Base-by-base conservation (phyloP, 2,329 filamentous ascomycete genomes). In the Xylaria digitata region DNA sequence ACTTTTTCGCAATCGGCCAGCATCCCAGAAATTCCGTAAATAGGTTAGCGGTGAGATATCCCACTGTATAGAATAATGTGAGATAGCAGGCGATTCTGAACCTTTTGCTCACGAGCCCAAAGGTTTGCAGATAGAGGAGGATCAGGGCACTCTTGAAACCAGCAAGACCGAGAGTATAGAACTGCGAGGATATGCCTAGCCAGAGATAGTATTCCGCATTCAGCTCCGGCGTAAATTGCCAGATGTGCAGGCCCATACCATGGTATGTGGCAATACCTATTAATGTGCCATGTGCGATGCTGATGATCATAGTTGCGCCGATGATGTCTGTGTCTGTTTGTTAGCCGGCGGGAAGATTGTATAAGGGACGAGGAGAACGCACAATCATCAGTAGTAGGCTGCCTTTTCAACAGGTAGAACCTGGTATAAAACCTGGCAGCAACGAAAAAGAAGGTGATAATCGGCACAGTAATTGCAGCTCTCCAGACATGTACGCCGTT, bases 1-100 rank as follows among this genome's bases (percentile, higher is more conserved):
- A 76, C 62, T 72, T 75, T 67, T 75, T 76, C 43, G 61, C 67
- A 40, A 76, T 73, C 8, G 75, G 75, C 56, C 69, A 61, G 67
- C 75, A 76, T 30, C 74, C 75, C 30, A 76, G 69, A 48, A 76
- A 76, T 56, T 76, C 71, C 21, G 67, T 69, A 19, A 76, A 89
- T 2, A 84, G 91, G 74, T 78, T 87, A 62, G 86, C 90, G 46
- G 83, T 92, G 15, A 90, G 86, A 0, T 79, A 87, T 63, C 85
- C 89, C 30, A 87, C 86, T 72, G 78, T 82, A 15, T 75, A 76
- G 54, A 75, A 75, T 4, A 76, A 60, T n/a, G 73, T 67, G 55
- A 72, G 50, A 55, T 76, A 76, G 62, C 74, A 76, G 19, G 70
- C 70, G 43, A 73, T 70, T n/a, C 73, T 65, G 58, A 76, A 76